Evolutionary conservation across 441 rosid genomes (phyloP).

Genomic region (Geranium incanum): DNA sequence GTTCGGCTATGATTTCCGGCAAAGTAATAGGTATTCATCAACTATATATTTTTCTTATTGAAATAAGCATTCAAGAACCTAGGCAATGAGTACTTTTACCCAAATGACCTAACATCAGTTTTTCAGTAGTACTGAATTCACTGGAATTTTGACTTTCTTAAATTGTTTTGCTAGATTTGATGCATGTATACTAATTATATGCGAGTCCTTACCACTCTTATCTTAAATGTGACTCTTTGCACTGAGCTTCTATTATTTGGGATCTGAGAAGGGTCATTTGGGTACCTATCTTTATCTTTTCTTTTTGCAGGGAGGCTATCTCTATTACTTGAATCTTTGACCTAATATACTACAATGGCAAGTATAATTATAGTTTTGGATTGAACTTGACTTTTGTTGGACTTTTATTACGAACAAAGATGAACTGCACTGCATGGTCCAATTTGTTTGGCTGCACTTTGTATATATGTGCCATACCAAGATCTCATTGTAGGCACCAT

Average conservation of each 20-base stretch:
- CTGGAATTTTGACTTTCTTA: background rate
- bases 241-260: background rate
- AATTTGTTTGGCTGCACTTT: background rate
- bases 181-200: background rate
- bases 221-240: background rate
- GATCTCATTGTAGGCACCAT: background rate
- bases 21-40: slow-evolving; percentile 70
- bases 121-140: background rate
- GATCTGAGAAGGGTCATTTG: background rate
- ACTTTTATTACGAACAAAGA: background rate
- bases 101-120: background rate
- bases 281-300: background rate
- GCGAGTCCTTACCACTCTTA: background rate
- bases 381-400: background rate
- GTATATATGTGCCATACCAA: background rate
- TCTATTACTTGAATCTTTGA: background rate
- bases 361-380: background rate
- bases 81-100: background rate
- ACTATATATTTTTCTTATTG: background rate
- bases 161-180: background rate
- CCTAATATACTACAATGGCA: background rate
- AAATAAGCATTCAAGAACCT: background rate
- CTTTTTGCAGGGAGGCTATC: background rate
- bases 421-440: background rate
- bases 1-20: slow-evolving; percentile 94